Conservation (phyloP, 2,329 filamentous ascomycete genomes). For the Cladosporium sp. region DNA sequence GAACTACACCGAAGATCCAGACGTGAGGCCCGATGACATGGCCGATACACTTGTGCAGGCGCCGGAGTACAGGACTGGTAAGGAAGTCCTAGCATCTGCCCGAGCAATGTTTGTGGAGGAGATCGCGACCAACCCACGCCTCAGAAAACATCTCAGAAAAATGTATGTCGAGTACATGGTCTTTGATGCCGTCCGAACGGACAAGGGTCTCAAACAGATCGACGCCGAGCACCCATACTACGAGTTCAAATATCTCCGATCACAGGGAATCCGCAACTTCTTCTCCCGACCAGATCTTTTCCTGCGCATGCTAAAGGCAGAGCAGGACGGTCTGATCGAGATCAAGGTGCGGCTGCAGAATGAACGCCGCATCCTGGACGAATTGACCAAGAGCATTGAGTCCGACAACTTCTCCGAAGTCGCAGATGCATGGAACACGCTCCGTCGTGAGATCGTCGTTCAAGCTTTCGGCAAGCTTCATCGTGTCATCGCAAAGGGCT, state of each 20-base stretch:
- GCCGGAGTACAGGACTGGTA: conserved; percentile 69
- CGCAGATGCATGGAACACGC: conserved; percentile 89
- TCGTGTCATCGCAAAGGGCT: conserved; percentile 77
- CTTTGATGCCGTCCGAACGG: conserved; percentile 83
- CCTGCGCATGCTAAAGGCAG: conserved; percentile 94
- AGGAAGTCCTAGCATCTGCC: conserved; percentile 71
- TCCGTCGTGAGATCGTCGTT: conserved; percentile 81
- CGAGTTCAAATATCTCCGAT: conserved; percentile 93
- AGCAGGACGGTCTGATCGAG: conserved; percentile 87
- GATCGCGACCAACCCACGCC: conserved; percentile 77
- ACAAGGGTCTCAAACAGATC: conserved; percentile 89
- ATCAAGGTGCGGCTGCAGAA: conserved; percentile 75
- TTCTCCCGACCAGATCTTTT: conserved; percentile 83
- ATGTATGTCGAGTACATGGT: conserved; percentile 79
- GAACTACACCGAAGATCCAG: conserved; percentile 78
- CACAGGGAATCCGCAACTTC: conserved; percentile 65
- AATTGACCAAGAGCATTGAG: conserved; percentile 77
- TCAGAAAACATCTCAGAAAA: conserved; percentile 80
- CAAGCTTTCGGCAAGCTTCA: conserved; percentile 77
- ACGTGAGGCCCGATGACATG: conserved; percentile 75
- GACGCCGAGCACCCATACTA: conserved; percentile 95
- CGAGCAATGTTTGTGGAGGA: conserved; percentile 90
- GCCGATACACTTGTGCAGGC: conserved; percentile 73
- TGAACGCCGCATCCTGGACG: conserved; percentile 69
- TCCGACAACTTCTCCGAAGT: conserved; percentile 95